A percentile compares a stretch with the other conserved stretches of the same genome.
Evolutionary conservation across 164 flowering plant genomes (phyloP).

Genomic region (Cinnamomum micranthum): DNA sequence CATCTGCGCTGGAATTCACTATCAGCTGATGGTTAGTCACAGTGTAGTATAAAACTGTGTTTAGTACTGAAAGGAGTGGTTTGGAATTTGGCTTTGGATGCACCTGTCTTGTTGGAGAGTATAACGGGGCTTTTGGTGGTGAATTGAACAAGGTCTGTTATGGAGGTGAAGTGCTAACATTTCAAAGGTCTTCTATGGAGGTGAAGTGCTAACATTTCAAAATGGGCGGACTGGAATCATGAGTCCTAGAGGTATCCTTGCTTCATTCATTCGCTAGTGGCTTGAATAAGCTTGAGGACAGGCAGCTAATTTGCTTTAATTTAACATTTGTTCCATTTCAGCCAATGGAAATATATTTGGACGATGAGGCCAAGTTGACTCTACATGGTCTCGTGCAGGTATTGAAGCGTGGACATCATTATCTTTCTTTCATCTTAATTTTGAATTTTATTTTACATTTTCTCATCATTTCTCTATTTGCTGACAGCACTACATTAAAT

Average conservation of each 20-base stretch:
- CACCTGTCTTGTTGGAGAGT: too few relatives aligned
- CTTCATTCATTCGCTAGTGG: conserved; percentile 58
- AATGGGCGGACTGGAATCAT: conserved; percentile 34
- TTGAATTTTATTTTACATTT: too few relatives aligned
- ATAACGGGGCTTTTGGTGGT: conserved; percentile 8
- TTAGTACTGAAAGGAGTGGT: too few relatives aligned
- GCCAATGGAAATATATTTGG: conserved; percentile 99
- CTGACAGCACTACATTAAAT: too few relatives aligned
- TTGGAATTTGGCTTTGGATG: too few relatives aligned
- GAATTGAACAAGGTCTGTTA: conserved; percentile 20
- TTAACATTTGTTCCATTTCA: conserved; percentile 73
- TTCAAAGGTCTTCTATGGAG: conserved; percentile 32
- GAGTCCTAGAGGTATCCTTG: conserved; percentile 26
- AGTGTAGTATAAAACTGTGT: too few relatives aligned
- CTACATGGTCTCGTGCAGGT: conserved; percentile 98
- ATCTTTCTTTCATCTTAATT: too few relatives aligned
- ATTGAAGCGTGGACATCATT: neutral
- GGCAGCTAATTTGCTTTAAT: conserved; percentile 52
- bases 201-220: conserved; percentile 6
- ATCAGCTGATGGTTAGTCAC: too few relatives aligned
- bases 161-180: conserved; percentile 21
- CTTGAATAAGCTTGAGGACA: conserved; percentile 55
- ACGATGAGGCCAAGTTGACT: conserved; percentile 95
- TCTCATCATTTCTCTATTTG: too few relatives aligned
- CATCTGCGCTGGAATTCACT: neutral